Evolutionary conservation across 2,329 filamentous ascomycete genomes (phyloP), one percentile per base, ranked within the genome.

Genomic region (Myriosclerotinia duriaeana): DNA sequence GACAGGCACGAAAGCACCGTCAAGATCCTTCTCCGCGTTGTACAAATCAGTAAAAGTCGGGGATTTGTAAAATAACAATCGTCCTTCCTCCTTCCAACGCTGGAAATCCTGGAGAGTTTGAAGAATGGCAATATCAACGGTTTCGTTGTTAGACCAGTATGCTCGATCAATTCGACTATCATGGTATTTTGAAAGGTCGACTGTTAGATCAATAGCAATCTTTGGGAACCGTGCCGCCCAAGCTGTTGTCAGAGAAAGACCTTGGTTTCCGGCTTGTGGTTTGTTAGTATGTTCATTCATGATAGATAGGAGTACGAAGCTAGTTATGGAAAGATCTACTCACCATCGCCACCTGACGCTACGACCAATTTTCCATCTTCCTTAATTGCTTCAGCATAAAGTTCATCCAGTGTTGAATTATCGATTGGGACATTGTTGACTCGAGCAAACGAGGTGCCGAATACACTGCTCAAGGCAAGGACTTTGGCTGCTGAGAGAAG

Each of bases 151-250:
- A 1, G 70, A 66, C 6, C 78, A 79, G 1, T 84, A 73, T 66
- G 82, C 80, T 40, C 78, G 72, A 69, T 86, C 82, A 11, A 85
- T 70, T 8, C 75, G 75, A n/a, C 71, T 76, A 65, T 84, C 80
- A 68, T 83, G 82, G 69, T 85, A 85, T 71, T 85, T 85, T 64
- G 82, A 84, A 0, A 85, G 72, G 66, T 85, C 82, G 52, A 85
- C 80, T 0, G 83, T 85, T 5, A 26, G 8, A 38, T 60, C 42
- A 6, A 60, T 44, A 9, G 44, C 3, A 15, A 60, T 60, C 9
- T 60, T 60, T 3, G 56, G 56, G 30, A 60, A 60, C 22, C 56
- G 30, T 26, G 56, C 56, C 5, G 56, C 44, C 44, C 44, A 60
- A 34, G 44, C 56, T 15, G 7, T 11, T 26, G 5, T 20, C 1